Conservation (phyloP, 208 protist species). For the Novymonas esmeraldas region DNA sequence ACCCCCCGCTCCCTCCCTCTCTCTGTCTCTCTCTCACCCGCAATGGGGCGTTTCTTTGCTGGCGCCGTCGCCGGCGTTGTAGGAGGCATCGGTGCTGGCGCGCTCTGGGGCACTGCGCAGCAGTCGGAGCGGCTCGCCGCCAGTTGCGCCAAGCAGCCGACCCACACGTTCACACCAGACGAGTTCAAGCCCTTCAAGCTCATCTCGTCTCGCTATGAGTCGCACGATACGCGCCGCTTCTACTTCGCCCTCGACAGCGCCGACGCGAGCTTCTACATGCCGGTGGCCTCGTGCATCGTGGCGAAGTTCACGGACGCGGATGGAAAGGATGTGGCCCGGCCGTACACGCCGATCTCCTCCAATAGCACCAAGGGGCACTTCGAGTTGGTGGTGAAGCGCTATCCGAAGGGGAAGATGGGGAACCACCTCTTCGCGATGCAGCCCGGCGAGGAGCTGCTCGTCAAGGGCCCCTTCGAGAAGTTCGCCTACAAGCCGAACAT, state of each 20-base stretch:
- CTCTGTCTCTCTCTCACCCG: constrained; percentile 2
- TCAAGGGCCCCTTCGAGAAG: constrained; percentile 92
- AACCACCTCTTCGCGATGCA: constrained; percentile 91
- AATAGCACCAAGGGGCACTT: constrained; percentile 79
- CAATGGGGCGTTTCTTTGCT: constrained; percentile 44
- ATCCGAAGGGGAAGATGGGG: constrained; percentile 91
- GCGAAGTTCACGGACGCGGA: constrained; percentile 77
- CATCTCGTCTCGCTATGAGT: constrained; percentile 85
- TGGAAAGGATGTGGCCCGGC: constrained; percentile 88
- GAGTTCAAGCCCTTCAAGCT: constrained; percentile 80
- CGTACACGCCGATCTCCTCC: constrained; percentile 86
- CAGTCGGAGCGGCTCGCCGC: constrained; percentile 27
- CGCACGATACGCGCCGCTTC: constrained; percentile 85
- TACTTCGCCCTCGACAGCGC: constrained; percentile 70
- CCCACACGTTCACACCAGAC: constrained; percentile 68
- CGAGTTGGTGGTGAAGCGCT: constrained; percentile 86
- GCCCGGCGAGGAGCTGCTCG: constrained; percentile 85
- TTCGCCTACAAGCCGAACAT: constrained; percentile 86
- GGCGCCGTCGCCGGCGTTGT: constrained; percentile 43
- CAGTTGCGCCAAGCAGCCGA: constrained; percentile 44
- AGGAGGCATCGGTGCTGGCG: constrained; percentile 32
- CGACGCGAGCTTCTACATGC: constrained; percentile 59
- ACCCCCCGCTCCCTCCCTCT: too few relatives aligned
- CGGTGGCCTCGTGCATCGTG: constrained; percentile 79
- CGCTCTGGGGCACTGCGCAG: constrained; percentile 36